Evolutionary conservation across 306 rosid genomes (phyloP).

Genomic region (Calophaca sinica): DNA sequence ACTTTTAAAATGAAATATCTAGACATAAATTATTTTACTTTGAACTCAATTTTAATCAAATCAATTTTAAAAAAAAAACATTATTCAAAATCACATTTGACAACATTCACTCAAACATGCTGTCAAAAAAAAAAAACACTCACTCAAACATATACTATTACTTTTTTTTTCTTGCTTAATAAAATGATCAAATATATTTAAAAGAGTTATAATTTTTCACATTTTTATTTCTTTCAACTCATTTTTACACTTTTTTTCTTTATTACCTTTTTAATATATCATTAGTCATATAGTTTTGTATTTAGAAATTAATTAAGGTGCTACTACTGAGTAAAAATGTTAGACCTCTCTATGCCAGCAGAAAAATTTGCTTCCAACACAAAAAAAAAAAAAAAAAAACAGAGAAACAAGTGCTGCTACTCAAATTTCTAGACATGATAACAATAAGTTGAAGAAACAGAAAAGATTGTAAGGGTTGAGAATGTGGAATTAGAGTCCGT

Average conservation of each 20-base stretch:
- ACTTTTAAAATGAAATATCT: too few relatives aligned
- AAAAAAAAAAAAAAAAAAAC: too few relatives aligned
- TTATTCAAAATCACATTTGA: not conserved
- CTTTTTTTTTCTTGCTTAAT: not conserved
- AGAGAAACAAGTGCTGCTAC: not conserved
- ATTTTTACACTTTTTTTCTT: not conserved
- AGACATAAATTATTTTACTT: not conserved
- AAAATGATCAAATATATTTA: not conserved
- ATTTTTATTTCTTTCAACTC: too few relatives aligned
- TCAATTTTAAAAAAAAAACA: not conserved
- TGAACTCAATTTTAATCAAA: not conserved
- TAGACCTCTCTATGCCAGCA: too few relatives aligned
- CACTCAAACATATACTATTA: not conserved
- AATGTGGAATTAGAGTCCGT: not conserved
- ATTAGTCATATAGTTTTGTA: too few relatives aligned
- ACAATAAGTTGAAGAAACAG: not conserved
- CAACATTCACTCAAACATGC: not conserved
- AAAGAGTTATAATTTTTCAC: not conserved
- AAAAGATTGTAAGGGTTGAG: too few relatives aligned
- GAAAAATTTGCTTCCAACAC: too few relatives aligned
- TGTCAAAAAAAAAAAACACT: too few relatives aligned
- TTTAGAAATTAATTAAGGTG: too few relatives aligned
- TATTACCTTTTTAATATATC: not conserved
- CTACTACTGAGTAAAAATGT: too few relatives aligned
- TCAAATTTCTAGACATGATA: not conserved